Evolutionary conservation across 1,139 yeast genomes (phyloP), one percentile per base, ranked within the genome.

Genomic region (Taiozyma sp.): DNA sequence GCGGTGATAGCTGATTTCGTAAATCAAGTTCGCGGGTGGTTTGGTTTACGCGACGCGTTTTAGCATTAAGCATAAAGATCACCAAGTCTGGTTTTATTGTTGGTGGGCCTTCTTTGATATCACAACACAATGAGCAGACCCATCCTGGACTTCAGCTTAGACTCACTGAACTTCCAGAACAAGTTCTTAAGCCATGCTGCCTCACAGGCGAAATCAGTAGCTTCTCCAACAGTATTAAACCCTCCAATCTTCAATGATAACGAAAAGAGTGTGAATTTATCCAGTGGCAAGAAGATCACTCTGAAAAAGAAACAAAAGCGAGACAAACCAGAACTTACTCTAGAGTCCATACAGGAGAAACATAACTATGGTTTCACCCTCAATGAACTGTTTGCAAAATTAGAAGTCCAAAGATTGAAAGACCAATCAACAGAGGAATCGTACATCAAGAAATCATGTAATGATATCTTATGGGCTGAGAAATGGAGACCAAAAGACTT

Each of bases 401-500:
- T 71, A 28, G 71, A 66, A 39, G 54, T 54, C 4, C 50, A 56
- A 40, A 49, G 62, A 45, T 44, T 57, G 28, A 51, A 56, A 47
- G 52, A 52, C 43, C 44, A 28, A 50, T 45, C 23, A 43, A 34
- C 38, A 28, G n/a, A 9, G 6, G 46, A 41, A 23, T 30, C 51
- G 44, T 13, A 51, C 45, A 48, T 44, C 41, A 9, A 39, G 3
- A 47, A 42, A 6, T 43, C 40, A 9, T 38, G 38, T 7, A 43
- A 47, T 13, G 53, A 57, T 6, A 50, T 56, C 14, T 65, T 84
- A 9, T 84, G 89, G 89, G 80, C 90, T 0, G 98, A 93, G 62
- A 90, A 89, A 67, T 92, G 92, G 75, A 74, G 93, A 47, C 97
- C 99, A 0, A 70, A 68, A 28, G 72, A 71, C 44, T 92, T 88